These are phyloP conservation scores for Kwoniella bestiolae DNA, from an alignment of 768 basidiomycete genomes.

Conservation along the genomic window DNA sequence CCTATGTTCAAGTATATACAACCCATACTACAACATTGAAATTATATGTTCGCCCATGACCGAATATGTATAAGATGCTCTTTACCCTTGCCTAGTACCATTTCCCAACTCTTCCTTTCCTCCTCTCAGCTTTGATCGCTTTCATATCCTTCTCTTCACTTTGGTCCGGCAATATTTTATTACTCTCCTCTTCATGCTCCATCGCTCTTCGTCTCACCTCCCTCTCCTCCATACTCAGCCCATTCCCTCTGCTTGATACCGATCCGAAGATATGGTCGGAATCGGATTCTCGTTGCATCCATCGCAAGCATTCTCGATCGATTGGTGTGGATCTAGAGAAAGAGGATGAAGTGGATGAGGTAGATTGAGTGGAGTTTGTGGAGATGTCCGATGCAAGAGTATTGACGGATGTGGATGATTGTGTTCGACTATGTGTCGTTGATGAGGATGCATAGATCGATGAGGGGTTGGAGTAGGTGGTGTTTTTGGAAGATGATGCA, in stretches of 20 bases:
- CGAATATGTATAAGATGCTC: conserved; percentile 1
- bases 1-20: background rate
- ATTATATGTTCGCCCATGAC: too few species aligned
- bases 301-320: conserved; percentile 24
- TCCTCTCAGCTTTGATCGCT: conserved; percentile 13
- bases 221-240: conserved; percentile 22
- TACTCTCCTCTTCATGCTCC: background rate
- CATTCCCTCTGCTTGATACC: conserved; percentile 5
- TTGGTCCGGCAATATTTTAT: background rate
- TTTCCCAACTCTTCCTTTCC: conserved; percentile 19
- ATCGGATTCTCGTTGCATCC: conserved; percentile 23
- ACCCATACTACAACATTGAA: too few species aligned
- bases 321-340: conserved; percentile 13
- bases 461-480: background rate
- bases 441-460: background rate
- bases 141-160: background rate
- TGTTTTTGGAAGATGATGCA: conserved; percentile 17
- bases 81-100: conserved; percentile 11
- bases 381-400: conserved; percentile 14
- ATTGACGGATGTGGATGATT: conserved; percentile 14
- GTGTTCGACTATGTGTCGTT: conserved; percentile 2
- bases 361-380: conserved; percentile 5
- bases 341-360: conserved; percentile 13
- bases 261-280: conserved; percentile 26
- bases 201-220: conserved; percentile 13